These are phyloP conservation scores for Syncephalis fuscata DNA, from an alignment of 371 early-diverging fungal species.

Conservation along the genomic window DNA sequence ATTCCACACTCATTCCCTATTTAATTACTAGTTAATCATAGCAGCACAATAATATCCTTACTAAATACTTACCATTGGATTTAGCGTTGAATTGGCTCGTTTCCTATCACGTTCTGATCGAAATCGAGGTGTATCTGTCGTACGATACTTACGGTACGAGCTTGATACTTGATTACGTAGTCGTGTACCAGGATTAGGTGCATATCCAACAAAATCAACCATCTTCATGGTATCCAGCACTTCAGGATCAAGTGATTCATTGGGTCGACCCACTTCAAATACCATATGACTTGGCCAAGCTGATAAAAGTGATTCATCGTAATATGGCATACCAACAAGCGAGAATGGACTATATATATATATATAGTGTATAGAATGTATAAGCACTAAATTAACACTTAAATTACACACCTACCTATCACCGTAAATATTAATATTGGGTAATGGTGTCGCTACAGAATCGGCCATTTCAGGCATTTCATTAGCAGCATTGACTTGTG, in stretches of 20 bases:
- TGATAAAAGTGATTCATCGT: conserved; percentile 52
- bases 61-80: conserved; percentile 5
- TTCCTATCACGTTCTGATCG: conserved; percentile 69
- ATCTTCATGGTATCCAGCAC: conserved; percentile 61
- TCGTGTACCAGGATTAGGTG: conserved; percentile 60
- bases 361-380: too few species aligned
- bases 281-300: conserved; percentile 44
- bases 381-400: background rate
- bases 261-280: conserved; percentile 48
- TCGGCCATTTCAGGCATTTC: conserved; percentile 41
- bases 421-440: conserved; percentile 29
- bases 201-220: conserved; percentile 84
- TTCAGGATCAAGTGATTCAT: conserved; percentile 50
- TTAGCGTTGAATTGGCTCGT: conserved; percentile 13
- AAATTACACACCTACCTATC: conserved; percentile 17
- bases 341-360: conserved; percentile 65
- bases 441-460: conserved; percentile 16
- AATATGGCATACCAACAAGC: conserved; percentile 63
- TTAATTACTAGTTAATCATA: too few species aligned
- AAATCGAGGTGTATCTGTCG: conserved; percentile 57
- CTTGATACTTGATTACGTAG: conserved; percentile 59
- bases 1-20: too few species aligned
- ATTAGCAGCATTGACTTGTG: conserved; percentile 47
- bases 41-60: too few species aligned
- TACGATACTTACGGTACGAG: conserved; percentile 10